Evolutionary conservation across 495 filamentous ascomycete genomes (phyloP).

Genomic region (Talaromyces ruber): DNA sequence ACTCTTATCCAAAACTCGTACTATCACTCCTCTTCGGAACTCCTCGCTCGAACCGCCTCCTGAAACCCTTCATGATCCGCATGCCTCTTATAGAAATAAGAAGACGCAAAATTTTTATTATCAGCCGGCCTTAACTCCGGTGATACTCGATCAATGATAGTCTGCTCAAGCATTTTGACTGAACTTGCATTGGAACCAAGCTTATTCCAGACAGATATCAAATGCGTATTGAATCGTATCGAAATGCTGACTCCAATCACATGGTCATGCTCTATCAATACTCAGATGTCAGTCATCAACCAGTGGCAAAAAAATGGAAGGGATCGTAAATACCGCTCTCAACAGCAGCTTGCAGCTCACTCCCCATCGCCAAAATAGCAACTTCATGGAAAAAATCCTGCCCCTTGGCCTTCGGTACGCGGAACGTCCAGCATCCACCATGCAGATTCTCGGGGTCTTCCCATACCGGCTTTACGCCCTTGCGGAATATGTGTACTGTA

Average conservation of each 20-base stretch:
- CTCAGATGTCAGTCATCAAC: background rate
- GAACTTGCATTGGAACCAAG: slow-evolving; percentile 62
- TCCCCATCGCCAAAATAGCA: slow-evolving; percentile 74
- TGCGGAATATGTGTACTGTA: slow-evolving; percentile 81
- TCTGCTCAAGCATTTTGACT: slow-evolving; percentile 58
- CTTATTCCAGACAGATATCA: slow-evolving; percentile 85
- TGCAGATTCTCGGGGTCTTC: slow-evolving; percentile 77
- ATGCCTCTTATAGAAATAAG: slow-evolving; percentile 62
- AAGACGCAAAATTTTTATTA: slow-evolving; percentile 15
- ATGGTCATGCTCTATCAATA: slow-evolving; percentile 51
- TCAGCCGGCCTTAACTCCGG: slow-evolving; percentile 55
- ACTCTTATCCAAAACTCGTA: background rate
- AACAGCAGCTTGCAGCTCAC: slow-evolving; percentile 68
- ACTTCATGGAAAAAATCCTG: slow-evolving; percentile 74
- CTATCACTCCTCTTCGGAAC: background rate
- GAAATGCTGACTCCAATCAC: slow-evolving; percentile 59
- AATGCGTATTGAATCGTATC: slow-evolving; percentile 55
- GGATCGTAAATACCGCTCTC: slow-evolving; percentile 47
- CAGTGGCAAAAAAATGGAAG: background rate
- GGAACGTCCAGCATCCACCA: slow-evolving; percentile 82
- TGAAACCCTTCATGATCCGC: slow-evolving; percentile 48
- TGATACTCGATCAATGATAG: slow-evolving; percentile 60
- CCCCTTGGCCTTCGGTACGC: slow-evolving; percentile 64
- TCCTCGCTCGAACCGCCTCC: slow-evolving; percentile 15
- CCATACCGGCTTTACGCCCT: slow-evolving; percentile 79